A percentile compares a stretch with the other conserved stretches of the same genome.
Evolutionary conservation across 805 yeast species (phyloP).

Genomic region (Tetrapisispora nanseiensis): DNA sequence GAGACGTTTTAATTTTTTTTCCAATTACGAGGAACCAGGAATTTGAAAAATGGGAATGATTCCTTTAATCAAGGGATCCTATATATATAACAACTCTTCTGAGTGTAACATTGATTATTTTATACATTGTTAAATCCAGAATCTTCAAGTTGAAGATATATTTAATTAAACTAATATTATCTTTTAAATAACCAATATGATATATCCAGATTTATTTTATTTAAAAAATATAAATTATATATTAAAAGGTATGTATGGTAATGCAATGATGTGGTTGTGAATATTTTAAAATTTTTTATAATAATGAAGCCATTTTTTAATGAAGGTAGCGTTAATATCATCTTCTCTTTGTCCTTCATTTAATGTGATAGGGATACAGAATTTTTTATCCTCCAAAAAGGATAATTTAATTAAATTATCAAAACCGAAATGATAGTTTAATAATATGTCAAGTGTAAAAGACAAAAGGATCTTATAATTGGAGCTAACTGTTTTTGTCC

Average conservation of each 20-base stretch:
- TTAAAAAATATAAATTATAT: too few species aligned
- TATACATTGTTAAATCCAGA: too few species aligned
- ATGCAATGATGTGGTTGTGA: not conserved
- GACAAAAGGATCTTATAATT: constrained; percentile 36
- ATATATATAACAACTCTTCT: too few species aligned
- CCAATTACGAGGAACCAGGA: too few species aligned
- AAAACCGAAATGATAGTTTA: constrained; percentile 45
- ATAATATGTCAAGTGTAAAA: constrained; percentile 32
- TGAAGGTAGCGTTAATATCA: constrained; percentile 18
- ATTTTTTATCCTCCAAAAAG: constrained; percentile 15
- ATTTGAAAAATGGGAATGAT: too few species aligned
- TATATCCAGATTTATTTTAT: too few species aligned
- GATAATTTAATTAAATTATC: constrained; percentile 27
- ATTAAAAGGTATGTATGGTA: not conserved
- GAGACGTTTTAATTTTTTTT: too few species aligned
- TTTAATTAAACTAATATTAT: too few species aligned
- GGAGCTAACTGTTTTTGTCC: constrained; percentile 28
- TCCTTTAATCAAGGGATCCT: too few species aligned
- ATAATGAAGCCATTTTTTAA: constrained; percentile 29
- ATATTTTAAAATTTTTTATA: constrained; percentile 23
- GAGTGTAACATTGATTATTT: too few species aligned
- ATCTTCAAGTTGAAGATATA: too few species aligned
- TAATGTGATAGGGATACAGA: constrained; percentile 24
- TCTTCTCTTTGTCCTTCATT: constrained; percentile 15
- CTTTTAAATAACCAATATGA: too few species aligned